These are phyloP conservation scores for Exophiala sp. DNA, from an alignment of 2,329 filamentous ascomycete genomes.

Conservation along the genomic window DNA sequence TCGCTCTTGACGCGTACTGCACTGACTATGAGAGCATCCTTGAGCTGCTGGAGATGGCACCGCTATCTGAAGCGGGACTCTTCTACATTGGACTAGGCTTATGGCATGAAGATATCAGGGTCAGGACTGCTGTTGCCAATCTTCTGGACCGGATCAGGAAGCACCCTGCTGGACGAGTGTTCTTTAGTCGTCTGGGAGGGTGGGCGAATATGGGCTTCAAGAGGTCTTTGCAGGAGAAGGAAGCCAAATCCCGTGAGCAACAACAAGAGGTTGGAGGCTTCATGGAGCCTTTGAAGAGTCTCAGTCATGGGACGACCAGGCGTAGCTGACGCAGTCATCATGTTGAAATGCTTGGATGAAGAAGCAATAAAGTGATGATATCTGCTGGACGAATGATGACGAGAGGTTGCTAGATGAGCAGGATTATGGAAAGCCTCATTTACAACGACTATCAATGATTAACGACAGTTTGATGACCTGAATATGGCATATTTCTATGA, in stretches of 20 bases:
- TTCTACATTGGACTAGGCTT: conserved; percentile 89
- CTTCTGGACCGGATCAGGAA: conserved; percentile 76
- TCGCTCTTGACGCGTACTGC: conserved; percentile 71
- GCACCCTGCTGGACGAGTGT: conserved; percentile 89
- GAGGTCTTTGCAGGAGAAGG: conserved; percentile 66
- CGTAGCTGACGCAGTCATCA: conserved; percentile 7
- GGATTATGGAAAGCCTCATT: too few species aligned
- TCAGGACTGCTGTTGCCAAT: conserved; percentile 72
- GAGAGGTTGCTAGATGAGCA: not conserved
- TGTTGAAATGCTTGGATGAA: not conserved
- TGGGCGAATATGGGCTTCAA: conserved; percentile 87
- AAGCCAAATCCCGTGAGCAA: conserved; percentile 26
- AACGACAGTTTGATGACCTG: too few species aligned
- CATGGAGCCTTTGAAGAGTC: conserved; percentile 6
- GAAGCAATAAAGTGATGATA: not conserved
- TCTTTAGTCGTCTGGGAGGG: conserved; percentile 80
- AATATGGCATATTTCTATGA: too few species aligned
- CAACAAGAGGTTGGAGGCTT: conserved; percentile 15
- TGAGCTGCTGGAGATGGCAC: conserved; percentile 75
- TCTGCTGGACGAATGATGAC: not conserved
- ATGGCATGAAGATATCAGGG: conserved; percentile 82
- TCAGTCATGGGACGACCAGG: not conserved
- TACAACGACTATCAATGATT: too few species aligned
- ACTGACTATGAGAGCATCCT: conserved; percentile 81
- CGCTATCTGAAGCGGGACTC: conserved; percentile 79